These are phyloP conservation scores for Camelina sativa DNA, from an alignment of 345 rosid species.

Conservation along the genomic window DNA sequence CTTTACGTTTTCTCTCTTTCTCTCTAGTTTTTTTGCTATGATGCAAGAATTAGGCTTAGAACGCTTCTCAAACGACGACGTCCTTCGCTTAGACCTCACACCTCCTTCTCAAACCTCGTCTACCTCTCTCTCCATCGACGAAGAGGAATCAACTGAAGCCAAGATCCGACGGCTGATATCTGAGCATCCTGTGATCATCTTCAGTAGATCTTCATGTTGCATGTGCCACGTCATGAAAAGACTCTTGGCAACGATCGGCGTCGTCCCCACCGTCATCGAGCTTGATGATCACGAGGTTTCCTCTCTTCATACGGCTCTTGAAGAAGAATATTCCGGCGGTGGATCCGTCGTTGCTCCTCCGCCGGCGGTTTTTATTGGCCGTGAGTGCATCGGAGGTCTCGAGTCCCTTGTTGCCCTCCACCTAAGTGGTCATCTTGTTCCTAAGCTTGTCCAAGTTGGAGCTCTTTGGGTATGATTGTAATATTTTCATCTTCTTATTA, in stretches of 20 bases:
- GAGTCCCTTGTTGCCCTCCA: constrained; percentile 93
- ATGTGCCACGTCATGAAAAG: constrained; percentile 97
- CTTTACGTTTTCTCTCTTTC: constrained; percentile 21
- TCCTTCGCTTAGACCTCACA: constrained; percentile 57
- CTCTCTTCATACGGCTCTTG: constrained; percentile 50
- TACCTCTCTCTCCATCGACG: constrained; percentile 72
- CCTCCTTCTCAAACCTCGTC: constrained; percentile 51
- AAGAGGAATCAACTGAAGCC: constrained; percentile 67
- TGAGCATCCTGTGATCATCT: constrained; percentile 91
- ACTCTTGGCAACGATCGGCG: constrained; percentile 77
- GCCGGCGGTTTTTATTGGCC: constrained; percentile 83
- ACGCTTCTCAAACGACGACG: constrained; percentile 50
- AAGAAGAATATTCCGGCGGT: constrained; percentile 36
- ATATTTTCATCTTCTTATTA: background rate
- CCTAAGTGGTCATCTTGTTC: constrained; percentile 85
- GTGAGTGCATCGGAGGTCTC: constrained; percentile 80
- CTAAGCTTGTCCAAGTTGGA: constrained; percentile 86
- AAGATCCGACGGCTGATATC: constrained; percentile 82
- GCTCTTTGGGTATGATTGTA: constrained; percentile 72
- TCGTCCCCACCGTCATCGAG: constrained; percentile 90
- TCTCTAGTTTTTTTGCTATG: constrained; percentile 36
- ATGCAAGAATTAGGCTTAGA: constrained; percentile 74
- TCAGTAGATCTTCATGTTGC: constrained; percentile 87
- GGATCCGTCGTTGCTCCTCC: constrained; percentile 40
- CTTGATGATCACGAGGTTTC: constrained; percentile 86